Conservation (phyloP, 129 eudicot species). For the Kitagawia praeruptora region DNA sequence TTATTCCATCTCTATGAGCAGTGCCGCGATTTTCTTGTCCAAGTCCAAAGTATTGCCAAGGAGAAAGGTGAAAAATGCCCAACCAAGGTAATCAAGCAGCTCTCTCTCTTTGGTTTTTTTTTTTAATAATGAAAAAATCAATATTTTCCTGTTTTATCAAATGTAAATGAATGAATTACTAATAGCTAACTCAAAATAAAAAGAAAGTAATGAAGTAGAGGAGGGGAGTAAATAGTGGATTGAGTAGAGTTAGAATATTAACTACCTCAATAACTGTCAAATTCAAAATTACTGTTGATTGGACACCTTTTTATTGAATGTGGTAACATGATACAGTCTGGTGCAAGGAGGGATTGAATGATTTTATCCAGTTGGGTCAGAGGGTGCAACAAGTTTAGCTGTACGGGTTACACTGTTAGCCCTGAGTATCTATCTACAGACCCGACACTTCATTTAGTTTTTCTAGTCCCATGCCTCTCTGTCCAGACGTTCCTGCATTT, state of each 20-base stretch:
- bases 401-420: neutral
- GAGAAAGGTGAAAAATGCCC: constrained; percentile 98
- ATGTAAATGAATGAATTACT: no score
- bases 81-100: constrained; percentile 48
- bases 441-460: constrained; percentile 2
- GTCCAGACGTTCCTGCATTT: neutral
- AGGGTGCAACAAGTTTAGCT: constrained; percentile 8
- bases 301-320: neutral
- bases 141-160: no score
- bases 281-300: constrained; percentile 1
- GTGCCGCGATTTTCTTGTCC: constrained; percentile 89
- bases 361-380: neutral
- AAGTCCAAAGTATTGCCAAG: constrained; percentile 81
- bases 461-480: constrained; percentile 5
- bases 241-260: neutral
- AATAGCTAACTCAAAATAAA: no score
- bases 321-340: neutral
- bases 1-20: constrained; percentile 89
- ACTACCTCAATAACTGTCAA: constrained; percentile 12
- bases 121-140: no score
- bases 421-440: neutral
- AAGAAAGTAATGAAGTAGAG: no score
- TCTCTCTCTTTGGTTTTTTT: neutral
- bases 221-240: neutral
- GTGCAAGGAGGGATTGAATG: neutral